These are phyloP conservation scores for Botrytis fabae DNA, from an alignment of 2,329 filamentous ascomycete species.

Conservation along the genomic window DNA sequence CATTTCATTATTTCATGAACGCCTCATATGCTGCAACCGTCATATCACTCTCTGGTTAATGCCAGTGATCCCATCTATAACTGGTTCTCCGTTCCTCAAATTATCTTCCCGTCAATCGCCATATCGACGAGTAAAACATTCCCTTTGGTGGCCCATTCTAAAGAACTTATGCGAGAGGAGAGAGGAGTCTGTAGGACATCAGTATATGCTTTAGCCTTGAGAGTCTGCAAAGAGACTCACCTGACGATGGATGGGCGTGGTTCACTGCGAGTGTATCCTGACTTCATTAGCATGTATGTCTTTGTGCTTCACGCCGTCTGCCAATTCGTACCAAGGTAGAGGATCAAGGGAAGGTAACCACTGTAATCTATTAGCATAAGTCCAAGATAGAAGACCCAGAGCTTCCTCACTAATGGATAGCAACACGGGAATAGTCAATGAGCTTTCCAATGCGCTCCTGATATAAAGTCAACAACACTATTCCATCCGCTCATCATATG, in stretches of 20 bases:
- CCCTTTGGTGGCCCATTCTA: constrained; percentile 11
- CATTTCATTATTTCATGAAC: constrained; percentile 31
- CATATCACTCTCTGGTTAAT: not conserved
- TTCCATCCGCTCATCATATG: not conserved
- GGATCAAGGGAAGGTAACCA: constrained; percentile 93
- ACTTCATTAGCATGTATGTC: constrained; percentile 29
- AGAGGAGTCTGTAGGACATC: constrained; percentile 54
- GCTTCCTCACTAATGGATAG: constrained; percentile 83
- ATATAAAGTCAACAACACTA: constrained; percentile 30
- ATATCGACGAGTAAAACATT: constrained; percentile 7
- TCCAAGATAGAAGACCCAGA: not conserved
- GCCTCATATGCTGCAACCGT: constrained; percentile 37
- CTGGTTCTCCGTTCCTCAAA: too few species aligned
- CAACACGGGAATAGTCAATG: constrained; percentile 90
- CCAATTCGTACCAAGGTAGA: constrained; percentile 78
- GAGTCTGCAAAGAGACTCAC: constrained; percentile 45
- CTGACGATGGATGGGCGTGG: constrained; percentile 80
- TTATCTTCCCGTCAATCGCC: not conserved
- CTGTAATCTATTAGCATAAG: constrained; percentile 51
- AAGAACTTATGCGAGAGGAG: constrained; percentile 58
- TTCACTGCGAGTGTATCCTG: constrained; percentile 92
- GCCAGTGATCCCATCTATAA: not conserved
- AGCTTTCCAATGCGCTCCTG: constrained; percentile 97
- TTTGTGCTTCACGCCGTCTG: constrained; percentile 16
- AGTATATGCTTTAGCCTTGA: not conserved